Evolutionary conservation across 768 basidiomycete genomes (phyloP), one percentile per base, ranked within the genome.

Genomic region (Boletus edulis): DNA sequence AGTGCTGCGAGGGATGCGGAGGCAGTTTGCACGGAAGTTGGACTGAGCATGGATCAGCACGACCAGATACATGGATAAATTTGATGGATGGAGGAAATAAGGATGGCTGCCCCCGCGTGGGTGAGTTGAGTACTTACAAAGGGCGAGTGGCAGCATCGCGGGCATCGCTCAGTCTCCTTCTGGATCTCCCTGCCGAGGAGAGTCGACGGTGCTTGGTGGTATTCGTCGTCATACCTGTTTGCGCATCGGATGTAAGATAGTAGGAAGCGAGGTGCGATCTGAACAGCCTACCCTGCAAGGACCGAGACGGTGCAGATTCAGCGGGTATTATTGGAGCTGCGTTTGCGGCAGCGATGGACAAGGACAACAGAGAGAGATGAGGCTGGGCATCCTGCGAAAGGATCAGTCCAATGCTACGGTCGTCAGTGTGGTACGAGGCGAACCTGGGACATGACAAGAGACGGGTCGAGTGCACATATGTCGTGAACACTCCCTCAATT

Each of bases 141-240:
- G 87, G 87, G 48, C 90, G 78, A 52, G 76, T 77, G 48, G 86
- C 86, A 42, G 90, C 90, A 69, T 91, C 89, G 46, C 86, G 76
- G 24, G 89, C 89, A 68, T 91, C 90, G 69, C 87, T 90, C 59
- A 89, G 67, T 53, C 90, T 76, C 62, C 90, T 79, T 65, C 83
- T 82, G 24, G 81, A 76, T 70, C 87, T 83, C 18, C 88, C 85
- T 12, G 83, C 78, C 0, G 89, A 90, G 17, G 87, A 84, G 18
- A 89, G 72, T 17, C 89, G 78, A 50, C 89, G 83, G 67, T 89
- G 87, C 62, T 87, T 81, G 54, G 50, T 56, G 27, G 56, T 75
- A 62, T 73, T 81, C 49, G 67, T 60, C 31, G 68, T 69, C 55
- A 52, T 2, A 8, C 43, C 64, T 60, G 58, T 40, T 32, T 41